Evolutionary conservation across 176 grass and related monocot genomes (phyloP), one percentile per base, ranked within the genome.

Genomic region (Phoenix dactylifera): DNA sequence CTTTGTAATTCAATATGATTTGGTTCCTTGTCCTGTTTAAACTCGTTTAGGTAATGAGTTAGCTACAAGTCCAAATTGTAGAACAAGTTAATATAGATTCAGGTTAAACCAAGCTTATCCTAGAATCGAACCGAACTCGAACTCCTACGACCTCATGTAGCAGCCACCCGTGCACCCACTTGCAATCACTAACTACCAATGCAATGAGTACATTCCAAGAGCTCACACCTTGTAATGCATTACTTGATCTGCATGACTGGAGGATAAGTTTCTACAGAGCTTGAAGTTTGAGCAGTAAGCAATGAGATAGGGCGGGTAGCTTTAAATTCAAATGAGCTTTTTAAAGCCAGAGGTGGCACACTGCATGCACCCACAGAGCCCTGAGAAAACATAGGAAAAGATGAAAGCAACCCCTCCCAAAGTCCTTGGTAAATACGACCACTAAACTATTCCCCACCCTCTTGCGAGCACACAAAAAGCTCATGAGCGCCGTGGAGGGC

Each of bases 401-500:
- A 18, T 60, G 26, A 60, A 60, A 60, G 58, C 18, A 56, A 24
- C 54, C 18, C 20, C 7, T 22, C 5, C 24, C 18, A 24, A 56
- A 22, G 19, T 60, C 58, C 3, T 59, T 59, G 24, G 18, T 44
- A 44, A 44, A 3, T 44, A 44, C 23, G 4, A 30, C 12, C 24
- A 29, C 15, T 60, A 60, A 56, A 18, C 54, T 56, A 18, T 7
- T 23, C 6, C 7, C 18, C 19, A 7, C 20, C 54, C 6, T 56
- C 5, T 17, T 26, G 16, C 4, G 15, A 16, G 24, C 24, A 29
- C 15, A n/a, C 4, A 59, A 17, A 59, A 59, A 59, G 57, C 57
- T 18, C 25, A 59, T 59, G 25, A 59, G 25, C 15, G 22, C 57
- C 25, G 57, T 59, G 57, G 57, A 59, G 24, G 57, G 23, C 57